These are phyloP conservation scores for Elsinoe perseae DNA, from an alignment of 2,329 filamentous ascomycete genomes.

Conservation along the genomic window DNA sequence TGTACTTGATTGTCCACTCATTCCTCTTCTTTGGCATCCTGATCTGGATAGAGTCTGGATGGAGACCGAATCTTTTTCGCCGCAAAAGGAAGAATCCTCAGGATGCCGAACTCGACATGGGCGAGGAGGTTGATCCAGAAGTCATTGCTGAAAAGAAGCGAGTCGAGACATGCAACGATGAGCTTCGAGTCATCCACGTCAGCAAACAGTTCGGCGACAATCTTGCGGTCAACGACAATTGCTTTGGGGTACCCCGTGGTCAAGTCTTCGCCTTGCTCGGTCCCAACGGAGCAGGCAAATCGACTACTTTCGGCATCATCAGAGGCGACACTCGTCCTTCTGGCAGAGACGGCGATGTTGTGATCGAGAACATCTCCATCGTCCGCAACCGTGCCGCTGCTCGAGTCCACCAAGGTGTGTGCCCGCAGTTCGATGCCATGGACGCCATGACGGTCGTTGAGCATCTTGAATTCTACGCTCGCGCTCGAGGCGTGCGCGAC, in stretches of 20 bases:
- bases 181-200: constrained; percentile 69
- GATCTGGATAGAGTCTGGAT: constrained; percentile 72
- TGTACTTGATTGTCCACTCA: constrained; percentile 71
- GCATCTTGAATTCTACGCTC: constrained; percentile 81
- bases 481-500: constrained; percentile 68
- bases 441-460: constrained; percentile 86
- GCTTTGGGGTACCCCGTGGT: constrained; percentile 69
- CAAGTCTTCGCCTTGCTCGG: constrained; percentile 86
- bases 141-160: constrained; percentile 57
- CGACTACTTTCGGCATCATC: constrained; percentile 80
- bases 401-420: constrained; percentile 75
- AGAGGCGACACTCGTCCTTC: constrained; percentile 77
- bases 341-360: constrained; percentile 64
- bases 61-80: constrained; percentile 50
- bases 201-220: constrained; percentile 71
- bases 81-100: constrained; percentile 37
- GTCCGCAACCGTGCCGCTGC: constrained; percentile 63
- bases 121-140: constrained; percentile 45
- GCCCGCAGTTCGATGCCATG: constrained; percentile 68
- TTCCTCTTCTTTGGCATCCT: constrained; percentile 63
- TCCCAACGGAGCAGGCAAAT: constrained; percentile 87
- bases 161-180: constrained; percentile 55
- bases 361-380: constrained; percentile 71
- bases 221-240: constrained; percentile 79
- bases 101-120: constrained; percentile 33